These are phyloP conservation scores for Sedum album DNA, from an alignment of 164 flowering plant genomes.

Conservation along the genomic window DNA sequence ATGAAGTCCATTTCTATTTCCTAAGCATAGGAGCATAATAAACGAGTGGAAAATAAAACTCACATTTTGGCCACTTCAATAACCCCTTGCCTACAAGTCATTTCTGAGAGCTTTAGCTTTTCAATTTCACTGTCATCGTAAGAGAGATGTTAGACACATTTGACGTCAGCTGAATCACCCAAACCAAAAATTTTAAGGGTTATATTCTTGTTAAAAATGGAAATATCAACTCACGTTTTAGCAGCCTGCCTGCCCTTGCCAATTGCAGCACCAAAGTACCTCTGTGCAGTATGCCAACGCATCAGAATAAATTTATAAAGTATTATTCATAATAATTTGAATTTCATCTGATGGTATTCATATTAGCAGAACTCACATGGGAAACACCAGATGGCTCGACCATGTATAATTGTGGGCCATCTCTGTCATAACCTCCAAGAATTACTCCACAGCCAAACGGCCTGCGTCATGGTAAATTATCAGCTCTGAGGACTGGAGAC, in stretches of 20 bases:
- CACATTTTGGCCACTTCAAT: constrained; percentile 90
- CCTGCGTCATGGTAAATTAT: constrained; percentile 31
- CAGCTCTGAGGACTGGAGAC: too few relatives aligned
- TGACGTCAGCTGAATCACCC: neutral
- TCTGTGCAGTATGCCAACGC: constrained; percentile 28
- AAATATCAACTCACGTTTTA: constrained; percentile 62
- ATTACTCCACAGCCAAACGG: constrained; percentile 97
- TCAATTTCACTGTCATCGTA: constrained; percentile 71
- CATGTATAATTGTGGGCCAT: constrained; percentile 92
- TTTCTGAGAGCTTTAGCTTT: constrained; percentile 84
- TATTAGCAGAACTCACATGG: constrained; percentile 50
- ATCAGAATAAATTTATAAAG: neutral
- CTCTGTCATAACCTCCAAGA: constrained; percentile 94
- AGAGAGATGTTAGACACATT: neutral
- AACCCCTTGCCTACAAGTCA: constrained; percentile 87
- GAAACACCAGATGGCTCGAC: constrained; percentile 95
- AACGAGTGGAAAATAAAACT: constrained; percentile 18
- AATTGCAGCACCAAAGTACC: constrained; percentile 89
- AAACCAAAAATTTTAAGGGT: neutral
- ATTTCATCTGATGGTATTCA: neutral
- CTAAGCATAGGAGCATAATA: neutral
- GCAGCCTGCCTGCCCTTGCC: constrained; percentile 97
- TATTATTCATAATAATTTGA: neutral
- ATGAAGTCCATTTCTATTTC: neutral
- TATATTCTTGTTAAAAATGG: neutral